Conservation (phyloP, 805 yeast species). For the Naumovozyma dairenensis region DNA sequence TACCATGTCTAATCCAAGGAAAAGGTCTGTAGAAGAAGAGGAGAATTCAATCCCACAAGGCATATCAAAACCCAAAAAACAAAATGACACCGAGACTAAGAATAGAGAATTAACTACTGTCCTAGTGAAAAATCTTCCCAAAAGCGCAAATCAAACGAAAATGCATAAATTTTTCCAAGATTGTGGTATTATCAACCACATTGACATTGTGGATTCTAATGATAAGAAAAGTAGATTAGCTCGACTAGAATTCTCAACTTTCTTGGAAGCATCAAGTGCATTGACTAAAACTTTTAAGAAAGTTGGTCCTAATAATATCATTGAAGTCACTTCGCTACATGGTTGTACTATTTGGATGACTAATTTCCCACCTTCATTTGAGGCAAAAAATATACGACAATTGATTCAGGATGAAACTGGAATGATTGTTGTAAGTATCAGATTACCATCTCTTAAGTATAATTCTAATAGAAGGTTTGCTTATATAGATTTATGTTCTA, state of each 20-base stretch:
- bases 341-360: constrained; percentile 60
- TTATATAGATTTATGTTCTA: constrained; percentile 47
- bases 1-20: neutral
- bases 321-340: constrained; percentile 37
- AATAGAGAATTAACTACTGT: constrained; percentile 50
- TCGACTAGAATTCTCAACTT: constrained; percentile 45
- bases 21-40: constrained; percentile 7
- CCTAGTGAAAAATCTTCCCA: constrained; percentile 41
- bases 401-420: constrained; percentile 35
- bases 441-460: constrained; percentile 55
- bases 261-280: constrained; percentile 44
- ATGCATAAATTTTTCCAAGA: constrained; percentile 40
- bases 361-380: constrained; percentile 54
- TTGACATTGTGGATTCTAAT: constrained; percentile 21
- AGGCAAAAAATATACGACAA: constrained; percentile 30
- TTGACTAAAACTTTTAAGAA: constrained; percentile 48
- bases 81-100: constrained; percentile 5
- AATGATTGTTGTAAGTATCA: constrained; percentile 34
- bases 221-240: constrained; percentile 31
- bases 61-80: constrained; percentile 1
- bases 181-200: constrained; percentile 46
- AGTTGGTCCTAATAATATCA: constrained; percentile 31
- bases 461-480: constrained; percentile 59
- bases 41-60: no score
- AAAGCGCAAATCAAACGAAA: constrained; percentile 30